Conservation (phyloP, 345 rosid genomes). For the Euphorbia pulcherrima region DNA sequence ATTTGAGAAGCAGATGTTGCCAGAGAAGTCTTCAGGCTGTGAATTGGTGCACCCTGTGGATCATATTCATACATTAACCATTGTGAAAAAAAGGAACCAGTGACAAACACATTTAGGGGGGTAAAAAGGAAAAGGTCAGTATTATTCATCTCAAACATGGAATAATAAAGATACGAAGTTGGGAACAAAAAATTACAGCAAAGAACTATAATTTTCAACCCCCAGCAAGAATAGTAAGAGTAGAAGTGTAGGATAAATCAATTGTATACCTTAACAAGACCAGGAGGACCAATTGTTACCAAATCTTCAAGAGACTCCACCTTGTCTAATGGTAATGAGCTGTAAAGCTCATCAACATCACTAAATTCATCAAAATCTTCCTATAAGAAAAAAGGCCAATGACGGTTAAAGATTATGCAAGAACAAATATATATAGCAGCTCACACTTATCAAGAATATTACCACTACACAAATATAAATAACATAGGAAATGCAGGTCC, state of each 20-base stretch:
- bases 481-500: not conserved
- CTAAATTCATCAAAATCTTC: slow-evolving; percentile 90
- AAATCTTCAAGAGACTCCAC: slow-evolving; percentile 96
- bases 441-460: not conserved
- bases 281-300: slow-evolving; percentile 70
- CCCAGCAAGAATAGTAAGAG: slow-evolving; percentile 8
- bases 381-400: slow-evolving; percentile 29
- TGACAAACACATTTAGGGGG: not conserved
- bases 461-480: not conserved
- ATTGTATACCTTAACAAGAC: slow-evolving; percentile 59
- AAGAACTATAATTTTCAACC: not conserved
- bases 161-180: not conserved
- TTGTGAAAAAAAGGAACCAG: not conserved
- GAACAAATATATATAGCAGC: not conserved
- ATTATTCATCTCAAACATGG: slow-evolving; percentile 2
- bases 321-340: slow-evolving; percentile 72
- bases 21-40: slow-evolving; percentile 67
- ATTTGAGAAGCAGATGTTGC: slow-evolving; percentile 58
- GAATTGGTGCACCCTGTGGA: slow-evolving; percentile 68
- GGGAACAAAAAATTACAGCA: not conserved
- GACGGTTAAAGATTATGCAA: not conserved
- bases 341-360: slow-evolving; percentile 91
- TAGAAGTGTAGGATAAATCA: slow-evolving; percentile 14
- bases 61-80: slow-evolving; percentile 5
- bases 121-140: not conserved